phyloP scores from a whole-genome alignment of 352 stramenopile species.

The Hyaloperonospora arabidopsidis region DNA sequence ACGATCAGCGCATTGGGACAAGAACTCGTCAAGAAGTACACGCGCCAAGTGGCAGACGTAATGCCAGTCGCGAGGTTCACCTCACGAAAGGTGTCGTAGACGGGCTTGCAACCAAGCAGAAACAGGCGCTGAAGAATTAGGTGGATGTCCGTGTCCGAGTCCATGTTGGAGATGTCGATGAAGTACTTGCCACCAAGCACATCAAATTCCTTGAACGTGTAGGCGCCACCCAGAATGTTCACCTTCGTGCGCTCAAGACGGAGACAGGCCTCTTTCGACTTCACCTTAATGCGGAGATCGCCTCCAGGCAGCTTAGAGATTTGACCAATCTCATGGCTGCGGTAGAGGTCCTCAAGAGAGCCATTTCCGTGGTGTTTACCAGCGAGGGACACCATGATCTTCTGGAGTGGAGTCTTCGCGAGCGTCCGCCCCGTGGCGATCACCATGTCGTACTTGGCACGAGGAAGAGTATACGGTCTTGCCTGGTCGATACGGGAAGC shows the following conservation, averaged over 20 bases:
- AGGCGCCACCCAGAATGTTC: no score
- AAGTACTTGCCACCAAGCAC: not conserved
- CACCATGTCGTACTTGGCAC: no score
- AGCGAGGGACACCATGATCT: not conserved
- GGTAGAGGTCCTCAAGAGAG: not conserved
- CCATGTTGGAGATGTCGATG: not conserved
- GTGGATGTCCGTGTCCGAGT: not conserved
- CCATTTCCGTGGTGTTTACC: not conserved
- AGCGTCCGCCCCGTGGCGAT: not conserved
- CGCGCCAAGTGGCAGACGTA: not conserved
- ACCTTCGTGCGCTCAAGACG: not conserved
- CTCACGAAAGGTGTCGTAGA: not conserved
- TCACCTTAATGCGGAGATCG: not conserved
- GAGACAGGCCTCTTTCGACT: slow-evolving; percentile 1
- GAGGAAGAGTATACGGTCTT: not conserved
- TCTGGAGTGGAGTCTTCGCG: not conserved
- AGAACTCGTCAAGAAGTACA: not conserved
- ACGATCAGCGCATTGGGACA: not conserved
- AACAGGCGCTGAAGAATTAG: not conserved
- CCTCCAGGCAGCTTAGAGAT: no score
- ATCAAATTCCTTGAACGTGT: not conserved
- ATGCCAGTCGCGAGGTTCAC: not conserved
- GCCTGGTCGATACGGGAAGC: not conserved
- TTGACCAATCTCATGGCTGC: no score
- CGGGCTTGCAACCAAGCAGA: not conserved